Evolutionary conservation across 106 monocot species (phyloP), one percentile per base, ranked within the genome.

Genomic region (Dioscorea alata): DNA sequence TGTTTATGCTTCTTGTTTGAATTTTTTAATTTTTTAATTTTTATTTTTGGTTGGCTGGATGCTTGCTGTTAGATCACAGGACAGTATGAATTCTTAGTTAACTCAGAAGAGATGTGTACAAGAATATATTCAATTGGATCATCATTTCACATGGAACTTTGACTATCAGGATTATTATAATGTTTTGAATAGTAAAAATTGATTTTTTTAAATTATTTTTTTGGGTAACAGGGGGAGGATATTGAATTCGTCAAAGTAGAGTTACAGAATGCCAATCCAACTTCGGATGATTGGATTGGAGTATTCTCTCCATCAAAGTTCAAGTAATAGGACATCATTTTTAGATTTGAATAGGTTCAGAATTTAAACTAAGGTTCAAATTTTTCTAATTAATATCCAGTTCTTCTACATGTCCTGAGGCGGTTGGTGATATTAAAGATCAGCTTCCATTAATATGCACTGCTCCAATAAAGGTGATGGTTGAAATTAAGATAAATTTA

Each of bases 221-320:
- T 69, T 54, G 61, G 15, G 22, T 72, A 42, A 15, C 72, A 97
- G 96, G 92, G 87, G 13, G 74, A 81, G 20, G 86, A 97, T 66
- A 69, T 48, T 20, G 89, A 82, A 7, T 87, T 92, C 92, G 74
- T 92, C 20, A 72, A 34, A 7, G 79, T 97, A 32, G 74, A 83
- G 64, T 21, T 86, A 33, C 49, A 23, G 50, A 76, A 16, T 25
- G 64, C 76, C 3, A 84, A 77, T 33, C 69, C 89, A 19, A 65
- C 80, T 10, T 16, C 8, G 3, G 77, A 73, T 63, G 92, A 97
- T 64, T 97, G 97, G 97, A 65, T 97, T 64, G 97, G 89, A 67
- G 97, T 97, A 15, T 97, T 97, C 59, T 97, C 97, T 33, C 97
- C 97, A 0, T 86, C 85, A 10, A 83, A 85, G 17, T 89, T 92